Evolutionary conservation across 345 rosid species (phyloP).

Genomic region (Moricandia arvensis): DNA sequence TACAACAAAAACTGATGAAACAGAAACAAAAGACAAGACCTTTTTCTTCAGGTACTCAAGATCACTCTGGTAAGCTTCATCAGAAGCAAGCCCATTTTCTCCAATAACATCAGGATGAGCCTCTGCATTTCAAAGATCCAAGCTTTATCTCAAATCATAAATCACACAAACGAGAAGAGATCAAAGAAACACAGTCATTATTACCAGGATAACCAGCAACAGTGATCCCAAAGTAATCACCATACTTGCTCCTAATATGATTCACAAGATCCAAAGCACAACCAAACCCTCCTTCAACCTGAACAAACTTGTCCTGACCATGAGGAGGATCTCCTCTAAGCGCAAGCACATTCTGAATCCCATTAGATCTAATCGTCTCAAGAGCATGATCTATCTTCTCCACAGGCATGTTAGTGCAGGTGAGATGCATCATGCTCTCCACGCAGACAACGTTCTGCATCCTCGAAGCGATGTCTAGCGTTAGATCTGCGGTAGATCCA

Average conservation of each 20-base stretch:
- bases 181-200: not conserved
- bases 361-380: slow-evolving; percentile 70
- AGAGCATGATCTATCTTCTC: slow-evolving; percentile 94
- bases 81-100: slow-evolving; percentile 59
- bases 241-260: slow-evolving; percentile 52
- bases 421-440: slow-evolving; percentile 98
- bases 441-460: slow-evolving; percentile 97
- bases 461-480: slow-evolving; percentile 81
- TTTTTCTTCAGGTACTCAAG: slow-evolving; percentile 85
- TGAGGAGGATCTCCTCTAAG: slow-evolving; percentile 98
- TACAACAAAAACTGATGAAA: no score
- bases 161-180: not conserved
- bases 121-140: slow-evolving; percentile 46
- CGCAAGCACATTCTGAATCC: slow-evolving; percentile 95
- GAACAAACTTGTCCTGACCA: slow-evolving; percentile 94
- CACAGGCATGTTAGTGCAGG: slow-evolving; percentile 96
- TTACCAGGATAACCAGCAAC: slow-evolving; percentile 79
- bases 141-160: not conserved
- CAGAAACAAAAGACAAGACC: slow-evolving; percentile 36
- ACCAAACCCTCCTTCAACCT: slow-evolving; percentile 86
- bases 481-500: slow-evolving; percentile 93
- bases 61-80: slow-evolving; percentile 69
- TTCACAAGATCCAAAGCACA: slow-evolving; percentile 93
- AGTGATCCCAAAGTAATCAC: no score
- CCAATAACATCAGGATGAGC: slow-evolving; percentile 88